Conservation (phyloP, 2,329 filamentous ascomycete genomes). For the Stachybotrys echinatus region DNA sequence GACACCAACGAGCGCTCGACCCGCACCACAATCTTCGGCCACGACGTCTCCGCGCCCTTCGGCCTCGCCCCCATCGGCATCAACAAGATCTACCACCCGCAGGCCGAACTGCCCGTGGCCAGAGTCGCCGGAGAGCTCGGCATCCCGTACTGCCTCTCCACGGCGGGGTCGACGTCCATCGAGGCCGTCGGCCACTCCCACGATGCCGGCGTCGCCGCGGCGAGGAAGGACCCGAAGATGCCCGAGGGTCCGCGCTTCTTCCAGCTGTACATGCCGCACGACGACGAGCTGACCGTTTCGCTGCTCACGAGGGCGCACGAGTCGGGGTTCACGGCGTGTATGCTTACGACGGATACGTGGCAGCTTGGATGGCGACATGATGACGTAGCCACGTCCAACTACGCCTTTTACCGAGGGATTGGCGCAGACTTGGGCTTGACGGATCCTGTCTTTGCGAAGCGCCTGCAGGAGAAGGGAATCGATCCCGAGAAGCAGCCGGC, state of each 20-base stretch:
- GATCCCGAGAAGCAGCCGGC: conserved; percentile 38
- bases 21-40: conserved; percentile 52
- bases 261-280: conserved; percentile 60
- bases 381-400: conserved; percentile 51
- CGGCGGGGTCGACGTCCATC: conserved; percentile 50
- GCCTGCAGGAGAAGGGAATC: conserved; percentile 44
- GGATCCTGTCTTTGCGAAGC: conserved; percentile 54
- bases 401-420: conserved; percentile 57
- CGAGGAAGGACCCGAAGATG: neutral
- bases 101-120: conserved; percentile 54
- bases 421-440: conserved; percentile 53
- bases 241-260: conserved; percentile 43
- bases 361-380: conserved; percentile 57
- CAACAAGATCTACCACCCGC: conserved; percentile 58
- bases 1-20: conserved; percentile 57
- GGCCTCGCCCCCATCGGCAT: conserved; percentile 63
- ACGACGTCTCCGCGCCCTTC: conserved; percentile 53
- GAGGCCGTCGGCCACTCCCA: conserved; percentile 54
- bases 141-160: conserved; percentile 54
- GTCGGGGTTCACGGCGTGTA: conserved; percentile 50
- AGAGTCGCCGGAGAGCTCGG: conserved; percentile 54
- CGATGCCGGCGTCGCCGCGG: conserved; percentile 21
- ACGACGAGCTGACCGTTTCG: conserved; percentile 52
- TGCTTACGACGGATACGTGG: conserved; percentile 61
- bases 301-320: conserved; percentile 50